These are phyloP conservation scores for Akanthomyces muscarius DNA, from an alignment of 2,329 filamentous ascomycete species.

Conservation along the genomic window DNA sequence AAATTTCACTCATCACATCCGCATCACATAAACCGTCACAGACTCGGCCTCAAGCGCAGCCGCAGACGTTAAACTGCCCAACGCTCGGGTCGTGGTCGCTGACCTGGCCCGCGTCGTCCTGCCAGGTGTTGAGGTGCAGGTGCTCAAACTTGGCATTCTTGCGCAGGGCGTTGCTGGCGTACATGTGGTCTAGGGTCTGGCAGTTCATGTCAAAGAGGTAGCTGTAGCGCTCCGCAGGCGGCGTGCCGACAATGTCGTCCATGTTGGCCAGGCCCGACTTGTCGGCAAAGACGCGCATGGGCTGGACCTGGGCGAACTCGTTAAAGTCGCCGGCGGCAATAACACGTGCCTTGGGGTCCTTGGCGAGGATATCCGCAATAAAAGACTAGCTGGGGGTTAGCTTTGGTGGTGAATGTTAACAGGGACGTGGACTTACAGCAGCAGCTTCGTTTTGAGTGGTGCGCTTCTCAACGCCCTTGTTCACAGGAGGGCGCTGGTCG, in stretches of 20 bases:
- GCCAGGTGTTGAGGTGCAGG: slow-evolving; percentile 69
- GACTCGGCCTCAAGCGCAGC: slow-evolving; percentile 20
- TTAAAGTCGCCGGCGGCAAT: slow-evolving; percentile 68
- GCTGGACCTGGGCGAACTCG: slow-evolving; percentile 62
- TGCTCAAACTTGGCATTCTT: slow-evolving; percentile 54
- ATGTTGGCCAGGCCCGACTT: slow-evolving; percentile 57
- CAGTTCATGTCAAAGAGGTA: slow-evolving; percentile 68
- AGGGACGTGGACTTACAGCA: slow-evolving; percentile 39
- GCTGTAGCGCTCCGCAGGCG: slow-evolving; percentile 60
- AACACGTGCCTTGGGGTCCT: slow-evolving; percentile 53
- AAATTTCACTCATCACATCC: background rate
- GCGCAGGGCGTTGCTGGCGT: slow-evolving; percentile 52
- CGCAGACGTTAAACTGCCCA: slow-evolving; percentile 58
- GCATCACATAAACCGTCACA: background rate
- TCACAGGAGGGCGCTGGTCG: slow-evolving; percentile 62
- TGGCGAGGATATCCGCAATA: slow-evolving; percentile 51
- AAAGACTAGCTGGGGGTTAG: slow-evolving; percentile 40
- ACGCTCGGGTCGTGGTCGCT: slow-evolving; percentile 69
- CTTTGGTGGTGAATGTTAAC: background rate
- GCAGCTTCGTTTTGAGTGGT: slow-evolving; percentile 54
- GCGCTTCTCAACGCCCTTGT: slow-evolving; percentile 57
- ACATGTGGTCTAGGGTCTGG: slow-evolving; percentile 69
- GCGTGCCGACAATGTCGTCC: slow-evolving; percentile 54
- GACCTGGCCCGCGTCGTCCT: slow-evolving; percentile 49
- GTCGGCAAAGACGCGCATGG: slow-evolving; percentile 50